phyloP scores from a whole-genome alignment of 2,329 filamentous ascomycete species.

The Hymenoscyphus linearis region DNA sequence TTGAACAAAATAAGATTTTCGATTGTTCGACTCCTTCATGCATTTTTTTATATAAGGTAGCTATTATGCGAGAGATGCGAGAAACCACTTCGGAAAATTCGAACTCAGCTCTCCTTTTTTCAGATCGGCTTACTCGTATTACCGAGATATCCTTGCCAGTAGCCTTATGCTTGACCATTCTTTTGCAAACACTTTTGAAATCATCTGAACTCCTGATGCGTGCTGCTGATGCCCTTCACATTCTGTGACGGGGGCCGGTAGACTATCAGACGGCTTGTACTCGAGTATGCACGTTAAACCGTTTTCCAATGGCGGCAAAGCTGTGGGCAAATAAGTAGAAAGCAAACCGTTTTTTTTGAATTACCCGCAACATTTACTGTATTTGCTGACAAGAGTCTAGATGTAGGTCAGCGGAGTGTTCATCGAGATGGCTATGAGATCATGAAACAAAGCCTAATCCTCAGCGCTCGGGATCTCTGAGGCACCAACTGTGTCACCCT shows the following conservation, averaged over 20 bases:
- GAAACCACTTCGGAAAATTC: background rate
- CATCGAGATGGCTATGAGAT: background rate
- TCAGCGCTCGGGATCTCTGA: background rate
- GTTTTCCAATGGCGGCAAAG: too few species aligned
- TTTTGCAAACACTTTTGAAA: background rate
- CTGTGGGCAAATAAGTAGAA: too few species aligned
- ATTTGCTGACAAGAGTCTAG: background rate
- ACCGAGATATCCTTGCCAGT: background rate
- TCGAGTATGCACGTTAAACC: too few species aligned
- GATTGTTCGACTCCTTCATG: background rate
- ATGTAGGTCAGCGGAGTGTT: background rate
- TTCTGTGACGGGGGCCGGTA: background rate
- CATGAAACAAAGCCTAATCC: background rate
- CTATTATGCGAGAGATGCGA: background rate
- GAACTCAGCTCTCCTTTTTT: background rate
- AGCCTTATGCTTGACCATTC: background rate
- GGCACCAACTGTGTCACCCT: background rate
- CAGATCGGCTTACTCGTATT: background rate
- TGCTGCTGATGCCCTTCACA: background rate
- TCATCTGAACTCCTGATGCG: background rate
- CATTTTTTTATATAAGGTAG: too few species aligned
- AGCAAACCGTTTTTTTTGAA: background rate
- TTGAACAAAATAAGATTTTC: too few species aligned
- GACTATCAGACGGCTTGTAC: too few species aligned
- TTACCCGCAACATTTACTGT: background rate